Evolutionary conservation across 495 filamentous ascomycete genomes (phyloP).

Genomic region (Penicillium samsonianum): DNA sequence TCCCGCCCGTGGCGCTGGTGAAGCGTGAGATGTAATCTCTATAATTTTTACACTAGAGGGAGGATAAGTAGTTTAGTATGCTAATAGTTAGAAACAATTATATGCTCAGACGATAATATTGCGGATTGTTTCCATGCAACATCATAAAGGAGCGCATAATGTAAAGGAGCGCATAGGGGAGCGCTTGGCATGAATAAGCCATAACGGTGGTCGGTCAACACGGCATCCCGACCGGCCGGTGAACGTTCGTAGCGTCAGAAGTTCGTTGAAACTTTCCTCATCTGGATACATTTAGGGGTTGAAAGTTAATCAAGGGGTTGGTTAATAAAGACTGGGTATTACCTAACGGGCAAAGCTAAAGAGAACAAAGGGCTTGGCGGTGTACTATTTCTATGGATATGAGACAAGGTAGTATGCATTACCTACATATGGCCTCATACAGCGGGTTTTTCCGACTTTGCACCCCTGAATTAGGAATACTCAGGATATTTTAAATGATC

Average conservation of each 20-base stretch:
- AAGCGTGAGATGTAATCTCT: not conserved
- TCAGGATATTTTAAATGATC: no score
- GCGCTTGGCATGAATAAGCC: not conserved
- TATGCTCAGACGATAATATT: not conserved
- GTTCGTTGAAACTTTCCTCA: not conserved
- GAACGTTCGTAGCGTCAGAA: not conserved
- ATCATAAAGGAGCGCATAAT: no score
- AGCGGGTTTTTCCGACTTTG: no score
- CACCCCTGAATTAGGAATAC: no score
- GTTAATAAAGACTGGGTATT: no score
- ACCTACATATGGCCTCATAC: no score
- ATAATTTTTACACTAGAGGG: not conserved
- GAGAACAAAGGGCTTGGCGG: no score
- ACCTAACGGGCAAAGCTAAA: no score
- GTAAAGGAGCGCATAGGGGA: not conserved
- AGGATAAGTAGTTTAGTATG: not conserved
- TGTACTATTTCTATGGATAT: no score
- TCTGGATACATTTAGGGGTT: not conserved
- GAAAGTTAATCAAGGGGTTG: not conserved
- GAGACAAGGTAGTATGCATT: no score
- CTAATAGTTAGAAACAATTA: not conserved
- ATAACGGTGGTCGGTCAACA: not conserved
- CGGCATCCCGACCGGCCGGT: not conserved
- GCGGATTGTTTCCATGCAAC: not conserved
- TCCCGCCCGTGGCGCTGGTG: conserved; percentile 25